Conservation (phyloP, 2,329 filamentous ascomycete genomes). For the Neonectria ditissima region DNA sequence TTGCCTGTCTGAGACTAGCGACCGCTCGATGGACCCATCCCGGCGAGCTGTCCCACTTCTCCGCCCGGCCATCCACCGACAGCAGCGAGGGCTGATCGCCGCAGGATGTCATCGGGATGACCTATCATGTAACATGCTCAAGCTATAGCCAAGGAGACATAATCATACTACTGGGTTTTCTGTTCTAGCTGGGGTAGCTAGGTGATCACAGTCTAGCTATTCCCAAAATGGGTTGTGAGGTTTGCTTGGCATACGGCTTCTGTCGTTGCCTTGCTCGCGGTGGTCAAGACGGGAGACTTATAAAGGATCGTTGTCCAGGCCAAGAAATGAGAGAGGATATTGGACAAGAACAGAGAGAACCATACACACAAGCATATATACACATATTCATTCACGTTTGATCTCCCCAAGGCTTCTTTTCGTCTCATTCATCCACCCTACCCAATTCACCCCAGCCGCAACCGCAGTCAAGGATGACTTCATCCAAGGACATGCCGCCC, state of each 20-base stretch:
- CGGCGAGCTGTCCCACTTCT: neutral
- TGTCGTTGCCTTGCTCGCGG: neutral
- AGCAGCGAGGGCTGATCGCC: neutral
- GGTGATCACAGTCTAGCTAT: neutral
- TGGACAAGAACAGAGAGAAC: neutral
- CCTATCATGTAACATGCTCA: neutral
- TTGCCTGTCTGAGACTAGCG: conserved; percentile 7
- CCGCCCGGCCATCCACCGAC: neutral
- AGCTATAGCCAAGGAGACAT: neutral
- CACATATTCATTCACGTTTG: neutral
- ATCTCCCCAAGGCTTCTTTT: neutral
- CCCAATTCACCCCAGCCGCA: neutral
- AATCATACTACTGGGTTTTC: neutral
- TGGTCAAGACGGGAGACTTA: neutral
- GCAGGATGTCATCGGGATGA: neutral
- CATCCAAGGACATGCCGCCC: conserved; percentile 9
- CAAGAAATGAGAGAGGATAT: too few species aligned
- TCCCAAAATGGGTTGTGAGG: conserved; percentile 5
- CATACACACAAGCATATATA: too few species aligned
- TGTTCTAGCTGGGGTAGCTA: neutral
- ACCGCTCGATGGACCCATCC: neutral
- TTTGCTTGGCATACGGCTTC: conserved; percentile 9
- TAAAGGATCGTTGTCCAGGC: neutral
- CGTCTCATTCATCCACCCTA: neutral
- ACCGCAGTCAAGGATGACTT: neutral